These are phyloP conservation scores for Hymenoscyphus linearis DNA, from an alignment of 2,329 filamentous ascomycete species.

Conservation along the genomic window DNA sequence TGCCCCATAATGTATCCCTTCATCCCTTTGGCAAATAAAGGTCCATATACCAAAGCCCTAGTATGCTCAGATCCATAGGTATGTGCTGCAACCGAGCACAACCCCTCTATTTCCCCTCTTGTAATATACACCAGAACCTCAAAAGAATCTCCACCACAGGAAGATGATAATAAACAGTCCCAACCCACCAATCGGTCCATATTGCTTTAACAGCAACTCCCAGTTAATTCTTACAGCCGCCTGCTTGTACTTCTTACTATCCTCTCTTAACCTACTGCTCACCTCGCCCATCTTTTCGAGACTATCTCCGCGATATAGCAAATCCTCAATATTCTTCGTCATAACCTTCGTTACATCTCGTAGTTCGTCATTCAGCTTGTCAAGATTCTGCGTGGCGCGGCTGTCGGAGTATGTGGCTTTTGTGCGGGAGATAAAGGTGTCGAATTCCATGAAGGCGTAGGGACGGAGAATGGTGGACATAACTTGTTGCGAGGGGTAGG, in stretches of 20 bases:
- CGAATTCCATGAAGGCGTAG: slow-evolving; percentile 97
- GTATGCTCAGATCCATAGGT: neutral
- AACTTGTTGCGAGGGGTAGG: slow-evolving; percentile 70
- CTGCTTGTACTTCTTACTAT: slow-evolving; percentile 88
- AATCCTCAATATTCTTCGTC: slow-evolving; percentile 99
- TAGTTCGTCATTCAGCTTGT: slow-evolving; percentile 93
- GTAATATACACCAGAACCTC: slow-evolving; percentile 20
- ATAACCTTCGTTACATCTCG: slow-evolving; percentile 98
- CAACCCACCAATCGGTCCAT: slow-evolving; percentile 81
- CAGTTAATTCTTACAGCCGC: slow-evolving; percentile 96
- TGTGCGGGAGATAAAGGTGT: slow-evolving; percentile 90
- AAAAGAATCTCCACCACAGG: slow-evolving; percentile 92
- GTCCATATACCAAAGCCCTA: neutral
- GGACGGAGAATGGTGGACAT: slow-evolving; percentile 71
- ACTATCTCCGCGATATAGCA: slow-evolving; percentile 90
- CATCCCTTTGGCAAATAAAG: neutral
- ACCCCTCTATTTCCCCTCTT: neutral
- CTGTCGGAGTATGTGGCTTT: slow-evolving; percentile 92
- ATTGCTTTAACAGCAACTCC: slow-evolving; percentile 95
- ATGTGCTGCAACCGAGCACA: neutral
- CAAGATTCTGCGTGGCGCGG: slow-evolving; percentile 84
- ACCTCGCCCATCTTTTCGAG: slow-evolving; percentile 97
- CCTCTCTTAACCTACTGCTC: slow-evolving; percentile 78
- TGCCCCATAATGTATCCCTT: slow-evolving; percentile 9
- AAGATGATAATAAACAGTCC: slow-evolving; percentile 80